Evolutionary conservation across 768 basidiomycete species (phyloP), one percentile per base, ranked within the genome.

Genomic region (Pisolithus sp.): DNA sequence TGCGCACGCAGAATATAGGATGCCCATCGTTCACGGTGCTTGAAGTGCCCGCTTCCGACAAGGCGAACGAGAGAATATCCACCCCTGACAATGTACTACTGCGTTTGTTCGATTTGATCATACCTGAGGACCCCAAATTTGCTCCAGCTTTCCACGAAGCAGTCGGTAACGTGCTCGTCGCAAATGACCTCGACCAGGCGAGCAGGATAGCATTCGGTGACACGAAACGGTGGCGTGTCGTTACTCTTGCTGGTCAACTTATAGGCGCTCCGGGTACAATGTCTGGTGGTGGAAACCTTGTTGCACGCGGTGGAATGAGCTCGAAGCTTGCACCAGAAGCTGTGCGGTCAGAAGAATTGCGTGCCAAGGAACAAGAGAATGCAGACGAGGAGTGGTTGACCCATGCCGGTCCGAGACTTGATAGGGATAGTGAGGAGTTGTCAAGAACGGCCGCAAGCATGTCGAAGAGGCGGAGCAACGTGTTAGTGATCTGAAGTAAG

Each of bases 211-310:
- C 94, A 0, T 97, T 84, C 60, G 84, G 82, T 18, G 76, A 77
- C 18, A 57, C 66, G 13, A 78, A 72, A 53, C 75, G 95, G 39
- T 96, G 89, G 86, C 78, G 93, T 26, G 94, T 99, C 12, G 96
- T 98, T 39, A 98, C 95, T 0, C 82, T 97, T 1, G 82, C 83
- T 5, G 96, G 96, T 0, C 89, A 95, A 64, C 71, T 99, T 52
- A 97, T 98, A 56, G 95, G 98, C 64, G 81, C 87, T 0, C 93
- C 90, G 0, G 96, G 96, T 53, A 91, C 93, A 1, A 98, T 97
- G 92, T 93, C 93, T 15, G 95, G 94, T 36, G 95, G 95, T 60
- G 96, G 96, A 1, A 82, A 73, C 7, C 76, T 82, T 17, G 86
- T 86, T 6, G 71, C 77, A 6, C 76, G 81, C 17, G 96, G 96